Conservation (phyloP, 805 yeast species). For the Candida pini region DNA sequence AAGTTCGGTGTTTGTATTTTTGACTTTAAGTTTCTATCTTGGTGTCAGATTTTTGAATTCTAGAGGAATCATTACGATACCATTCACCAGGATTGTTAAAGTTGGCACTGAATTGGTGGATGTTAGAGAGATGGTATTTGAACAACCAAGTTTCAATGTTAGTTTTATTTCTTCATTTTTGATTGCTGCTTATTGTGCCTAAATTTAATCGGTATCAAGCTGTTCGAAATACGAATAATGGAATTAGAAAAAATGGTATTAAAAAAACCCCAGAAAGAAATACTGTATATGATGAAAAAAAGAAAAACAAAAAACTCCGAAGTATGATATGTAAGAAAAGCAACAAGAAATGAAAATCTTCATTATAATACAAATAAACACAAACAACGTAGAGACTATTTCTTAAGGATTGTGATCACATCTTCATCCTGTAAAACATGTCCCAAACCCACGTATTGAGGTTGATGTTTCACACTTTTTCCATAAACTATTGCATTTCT, state of each 20-base stretch:
- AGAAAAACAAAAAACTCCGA: no score
- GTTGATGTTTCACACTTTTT: conserved; percentile 93
- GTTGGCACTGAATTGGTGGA: conserved; percentile 38
- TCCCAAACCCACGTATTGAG: conserved; percentile 86
- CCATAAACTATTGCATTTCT: conserved; percentile 92
- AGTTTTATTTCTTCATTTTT: conserved; percentile 50
- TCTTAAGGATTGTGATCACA: conserved; percentile 90
- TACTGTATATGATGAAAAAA: no score
- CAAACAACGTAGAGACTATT: conserved; percentile 22
- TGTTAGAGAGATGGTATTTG: conserved; percentile 45
- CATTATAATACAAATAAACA: not conserved
- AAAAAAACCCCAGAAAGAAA: not conserved
- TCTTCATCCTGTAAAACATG: conserved; percentile 92
- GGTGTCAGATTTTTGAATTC: conserved; percentile 49
- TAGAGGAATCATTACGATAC: conserved; percentile 44
- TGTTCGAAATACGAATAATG: no score
- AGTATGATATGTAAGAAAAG: no score
- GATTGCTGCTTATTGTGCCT: conserved; percentile 52
- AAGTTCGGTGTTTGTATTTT: conserved; percentile 45
- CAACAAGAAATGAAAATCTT: conserved; percentile 1
- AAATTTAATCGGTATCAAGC: not conserved
- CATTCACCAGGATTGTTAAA: conserved; percentile 31
- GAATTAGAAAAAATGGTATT: no score
- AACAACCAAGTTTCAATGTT: conserved; percentile 56
- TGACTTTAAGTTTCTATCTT: conserved; percentile 41